Base-by-base conservation (phyloP, 2,329 filamentous ascomycete genomes). In the Lecanosticta acicola region DNA sequence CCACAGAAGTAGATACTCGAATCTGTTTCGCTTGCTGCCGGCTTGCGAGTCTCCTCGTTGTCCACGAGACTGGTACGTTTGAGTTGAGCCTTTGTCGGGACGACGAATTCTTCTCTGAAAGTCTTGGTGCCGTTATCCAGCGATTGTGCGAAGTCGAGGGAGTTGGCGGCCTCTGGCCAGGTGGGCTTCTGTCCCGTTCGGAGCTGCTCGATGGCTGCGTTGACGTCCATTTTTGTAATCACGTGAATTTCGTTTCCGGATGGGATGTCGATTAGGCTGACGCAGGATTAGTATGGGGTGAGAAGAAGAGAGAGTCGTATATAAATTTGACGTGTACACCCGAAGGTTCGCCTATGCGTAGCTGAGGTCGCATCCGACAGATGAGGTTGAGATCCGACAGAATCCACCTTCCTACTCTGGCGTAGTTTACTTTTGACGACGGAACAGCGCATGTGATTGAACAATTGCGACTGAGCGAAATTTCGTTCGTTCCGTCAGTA, bases 1-100 rank as follows among this genome's bases (percentile, higher is more conserved):
- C 89, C 90, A 55, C 87, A 90, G 56, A 95, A 82, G 67, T 95
- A 95, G 49, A 88, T 83, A 49, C 75, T 77, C 39, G 71, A 69
- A 18, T 73, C 69, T 16, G 56, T 45, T 8, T 50, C 37, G 13
- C 43, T 45, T 14, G 49, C 42, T 17, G 57, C 54, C 1, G 44
- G 39, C 3, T 50, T 43, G 20, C 39, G 26, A 19, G 55, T 58
- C n/a, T 54, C 34, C 3, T 34, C 45, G 32, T 55, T 43, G 39
- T 56, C 59, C 56, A 46, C 59, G 3, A 85, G 64, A 0, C 74
- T 78, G 54, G 73, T 83, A 53, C 83, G 78, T 63, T 77, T 82
- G 41, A 91, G 67, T 34, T 88, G 86, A 8, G 71, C 72, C 63
- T 81, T 87, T 1, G 84, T 85, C 0, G 88, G 88, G 36, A 94